These are phyloP conservation scores for Trichoderma asperelloides DNA, from an alignment of 495 filamentous ascomycete species.

Conservation along the genomic window DNA sequence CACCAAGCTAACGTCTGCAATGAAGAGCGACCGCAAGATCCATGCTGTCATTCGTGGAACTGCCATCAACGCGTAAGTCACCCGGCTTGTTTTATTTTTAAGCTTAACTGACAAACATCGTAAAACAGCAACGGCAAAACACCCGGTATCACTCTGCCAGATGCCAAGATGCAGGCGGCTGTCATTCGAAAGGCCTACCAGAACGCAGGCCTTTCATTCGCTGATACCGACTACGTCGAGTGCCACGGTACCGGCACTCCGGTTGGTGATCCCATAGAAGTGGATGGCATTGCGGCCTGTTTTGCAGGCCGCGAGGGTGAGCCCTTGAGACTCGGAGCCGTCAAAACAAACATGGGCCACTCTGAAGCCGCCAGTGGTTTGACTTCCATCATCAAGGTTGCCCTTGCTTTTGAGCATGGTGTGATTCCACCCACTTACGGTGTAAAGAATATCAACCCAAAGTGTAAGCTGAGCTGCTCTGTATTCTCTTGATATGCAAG, in stretches of 20 bases:
- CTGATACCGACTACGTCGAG: slow-evolving; percentile 15
- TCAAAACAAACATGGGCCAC: slow-evolving; percentile 48
- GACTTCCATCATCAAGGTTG: slow-evolving; percentile 41
- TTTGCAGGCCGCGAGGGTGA: slow-evolving; percentile 5
- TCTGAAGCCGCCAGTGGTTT: slow-evolving; percentile 42
- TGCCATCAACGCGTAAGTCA: slow-evolving; percentile 33
- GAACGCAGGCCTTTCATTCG: slow-evolving; percentile 25
- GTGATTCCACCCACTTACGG: slow-evolving; percentile 28
- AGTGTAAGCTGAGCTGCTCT: slow-evolving; percentile 14
- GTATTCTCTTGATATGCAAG: background rate
- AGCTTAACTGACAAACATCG: slow-evolving; percentile 29
- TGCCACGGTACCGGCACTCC: slow-evolving; percentile 16
- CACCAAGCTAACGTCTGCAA: slow-evolving; percentile 39
- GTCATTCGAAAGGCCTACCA: slow-evolving; percentile 35
- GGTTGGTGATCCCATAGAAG: slow-evolving; percentile 46
- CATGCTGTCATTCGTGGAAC: slow-evolving; percentile 43
- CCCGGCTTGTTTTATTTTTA: too few relatives aligned
- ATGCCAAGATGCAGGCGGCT: slow-evolving; percentile 31
- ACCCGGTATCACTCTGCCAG: slow-evolving; percentile 39
- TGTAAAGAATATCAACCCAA: slow-evolving; percentile 39
- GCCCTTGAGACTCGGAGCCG: slow-evolving; percentile 13
- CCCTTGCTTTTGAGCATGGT: slow-evolving; percentile 41
- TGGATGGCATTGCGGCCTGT: slow-evolving; percentile 25
- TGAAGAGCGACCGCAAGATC: slow-evolving; percentile 33
- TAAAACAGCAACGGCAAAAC: slow-evolving; percentile 38